These are phyloP conservation scores for Stevia rebaudiana DNA, from an alignment of 140 eudicot genomes.

Conservation along the genomic window DNA sequence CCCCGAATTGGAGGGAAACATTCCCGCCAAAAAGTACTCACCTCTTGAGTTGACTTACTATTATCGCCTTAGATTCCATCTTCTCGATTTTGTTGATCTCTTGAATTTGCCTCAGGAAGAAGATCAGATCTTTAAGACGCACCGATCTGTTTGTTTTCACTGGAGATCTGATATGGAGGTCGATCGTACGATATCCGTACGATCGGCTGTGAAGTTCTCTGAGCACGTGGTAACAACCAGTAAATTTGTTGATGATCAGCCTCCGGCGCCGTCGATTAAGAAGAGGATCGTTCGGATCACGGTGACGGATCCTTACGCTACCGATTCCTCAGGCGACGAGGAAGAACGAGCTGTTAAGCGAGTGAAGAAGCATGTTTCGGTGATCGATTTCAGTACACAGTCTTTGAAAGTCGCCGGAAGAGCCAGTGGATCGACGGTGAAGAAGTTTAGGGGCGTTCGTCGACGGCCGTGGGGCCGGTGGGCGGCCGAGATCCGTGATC, in stretches of 20 bases:
- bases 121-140: neutral
- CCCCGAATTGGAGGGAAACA: slow-evolving; percentile 26
- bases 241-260: slow-evolving; percentile 14
- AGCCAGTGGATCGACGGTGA: slow-evolving; percentile 12
- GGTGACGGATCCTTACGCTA: slow-evolving; percentile 58
- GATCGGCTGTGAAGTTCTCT: slow-evolving; percentile 32
- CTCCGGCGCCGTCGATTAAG: slow-evolving; percentile 11
- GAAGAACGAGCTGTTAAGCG: slow-evolving; percentile 4
- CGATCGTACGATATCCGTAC: slow-evolving; percentile 32
- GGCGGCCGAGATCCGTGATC: slow-evolving; percentile 83
- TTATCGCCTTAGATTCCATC: slow-evolving; percentile 1
- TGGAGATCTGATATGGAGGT: slow-evolving; percentile 25
- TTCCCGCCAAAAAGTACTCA: slow-evolving; percentile 25
- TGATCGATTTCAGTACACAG: slow-evolving; percentile 34
- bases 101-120: neutral
- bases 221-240: slow-evolving; percentile 41
- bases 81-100: neutral
- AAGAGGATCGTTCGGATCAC: slow-evolving; percentile 38
- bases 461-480: slow-evolving; percentile 71
- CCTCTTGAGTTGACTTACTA: neutral
- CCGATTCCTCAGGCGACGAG: slow-evolving; percentile 54
- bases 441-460: slow-evolving; percentile 57
- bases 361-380: slow-evolving; percentile 44
- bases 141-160: neutral
- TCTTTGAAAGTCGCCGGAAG: neutral